phyloP scores from a whole-genome alignment of 371 early-diverging fungal species.

The Mucor lusitanicus region DNA sequence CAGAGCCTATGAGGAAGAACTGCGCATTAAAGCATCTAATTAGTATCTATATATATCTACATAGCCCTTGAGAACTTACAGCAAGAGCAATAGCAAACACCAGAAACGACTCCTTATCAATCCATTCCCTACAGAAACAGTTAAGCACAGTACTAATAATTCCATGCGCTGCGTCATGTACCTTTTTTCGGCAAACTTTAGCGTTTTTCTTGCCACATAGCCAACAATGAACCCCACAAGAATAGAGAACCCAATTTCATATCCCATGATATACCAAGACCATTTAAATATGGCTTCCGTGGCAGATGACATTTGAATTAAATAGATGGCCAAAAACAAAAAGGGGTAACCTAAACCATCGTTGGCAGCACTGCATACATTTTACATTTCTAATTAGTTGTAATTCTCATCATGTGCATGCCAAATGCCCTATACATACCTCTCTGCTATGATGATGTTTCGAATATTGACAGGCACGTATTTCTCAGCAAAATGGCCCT shows the following conservation, averaged over 20 bases:
- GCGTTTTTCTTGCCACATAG: constrained; percentile 62
- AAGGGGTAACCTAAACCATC: constrained; percentile 89
- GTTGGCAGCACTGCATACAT: constrained; percentile 66
- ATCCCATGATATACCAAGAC: constrained; percentile 69
- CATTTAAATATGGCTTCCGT: constrained; percentile 67
- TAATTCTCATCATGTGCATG: not conserved
- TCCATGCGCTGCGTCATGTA: constrained; percentile 6
- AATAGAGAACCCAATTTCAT: constrained; percentile 72
- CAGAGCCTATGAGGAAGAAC: constrained; percentile 77
- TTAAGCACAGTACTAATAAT: not conserved
- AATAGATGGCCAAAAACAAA: constrained; percentile 73
- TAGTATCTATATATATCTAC: not conserved
- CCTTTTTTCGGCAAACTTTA: constrained; percentile 69
- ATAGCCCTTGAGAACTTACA: constrained; percentile 32
- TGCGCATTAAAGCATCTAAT: constrained; percentile 9
- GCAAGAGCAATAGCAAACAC: constrained; percentile 85
- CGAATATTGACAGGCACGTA: constrained; percentile 84
- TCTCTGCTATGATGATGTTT: constrained; percentile 84
- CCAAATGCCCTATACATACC: constrained; percentile 22
- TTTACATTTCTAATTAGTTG: not conserved
- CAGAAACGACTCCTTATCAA: constrained; percentile 90
- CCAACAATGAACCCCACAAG: constrained; percentile 82
- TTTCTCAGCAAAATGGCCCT: constrained; percentile 92
- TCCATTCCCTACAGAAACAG: constrained; percentile 23
- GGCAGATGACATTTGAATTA: constrained; percentile 56